Evolutionary conservation across 192 early-diverging fungal genomes (phyloP).

Genomic region (Nowakowskiella sp.): DNA sequence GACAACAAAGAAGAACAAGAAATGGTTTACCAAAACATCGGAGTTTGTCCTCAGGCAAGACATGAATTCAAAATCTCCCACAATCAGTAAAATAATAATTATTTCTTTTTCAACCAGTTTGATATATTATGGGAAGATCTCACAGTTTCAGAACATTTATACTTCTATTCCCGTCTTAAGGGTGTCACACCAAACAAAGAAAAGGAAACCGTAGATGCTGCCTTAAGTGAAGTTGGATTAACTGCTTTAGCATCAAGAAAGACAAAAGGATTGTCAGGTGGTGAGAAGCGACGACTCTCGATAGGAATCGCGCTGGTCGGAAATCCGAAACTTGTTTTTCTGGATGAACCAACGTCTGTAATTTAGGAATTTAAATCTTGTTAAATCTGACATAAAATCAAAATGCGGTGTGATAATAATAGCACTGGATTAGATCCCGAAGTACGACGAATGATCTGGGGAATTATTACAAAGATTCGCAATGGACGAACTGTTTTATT

Average conservation of each 20-base stretch:
- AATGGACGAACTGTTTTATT: constrained; percentile 41
- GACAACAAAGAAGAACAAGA: constrained; percentile 43
- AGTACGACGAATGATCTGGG: constrained; percentile 66
- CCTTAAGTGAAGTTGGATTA: constrained; percentile 45
- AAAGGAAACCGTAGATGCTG: constrained; percentile 27
- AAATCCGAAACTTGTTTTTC: constrained; percentile 57
- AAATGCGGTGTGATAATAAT: no score
- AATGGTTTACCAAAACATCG: constrained; percentile 54
- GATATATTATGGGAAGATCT: constrained; percentile 70
- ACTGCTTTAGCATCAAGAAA: constrained; percentile 45
- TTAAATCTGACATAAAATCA: constrained; percentile 2
- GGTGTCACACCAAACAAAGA: constrained; percentile 45
- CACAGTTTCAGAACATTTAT: constrained; percentile 60
- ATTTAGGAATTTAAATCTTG: background rate
- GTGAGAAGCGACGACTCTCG: constrained; percentile 65
- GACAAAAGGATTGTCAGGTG: constrained; percentile 59
- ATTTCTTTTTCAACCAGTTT: constrained; percentile 8
- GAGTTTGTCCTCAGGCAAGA: constrained; percentile 58
- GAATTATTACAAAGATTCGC: constrained; percentile 51
- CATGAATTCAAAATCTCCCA: background rate
- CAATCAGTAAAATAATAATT: background rate
- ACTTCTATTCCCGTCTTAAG: constrained; percentile 66
- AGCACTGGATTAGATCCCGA: constrained; percentile 65
- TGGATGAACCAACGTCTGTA: constrained; percentile 67
- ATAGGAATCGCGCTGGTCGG: constrained; percentile 71